Evolutionary conservation across 164 flowering plant genomes (phyloP).

Genomic region (Malania oleifera): DNA sequence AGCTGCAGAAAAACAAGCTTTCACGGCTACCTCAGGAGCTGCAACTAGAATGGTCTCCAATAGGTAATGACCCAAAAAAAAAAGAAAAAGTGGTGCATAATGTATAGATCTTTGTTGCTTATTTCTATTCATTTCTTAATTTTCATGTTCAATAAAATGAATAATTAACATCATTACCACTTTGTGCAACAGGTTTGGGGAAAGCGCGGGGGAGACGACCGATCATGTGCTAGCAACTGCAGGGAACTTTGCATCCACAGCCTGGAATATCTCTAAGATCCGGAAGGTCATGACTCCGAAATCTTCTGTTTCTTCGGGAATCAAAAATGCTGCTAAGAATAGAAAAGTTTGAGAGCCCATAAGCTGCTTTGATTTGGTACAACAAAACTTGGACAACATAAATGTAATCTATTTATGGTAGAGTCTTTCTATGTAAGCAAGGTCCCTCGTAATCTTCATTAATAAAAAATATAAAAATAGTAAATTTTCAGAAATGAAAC

Average conservation of each 20-base stretch:
- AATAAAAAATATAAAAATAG: too few relatives aligned
- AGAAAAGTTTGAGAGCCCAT: constrained; percentile 4
- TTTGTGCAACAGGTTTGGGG: constrained; percentile 52
- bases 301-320: constrained; percentile 37
- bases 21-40: constrained; percentile 61
- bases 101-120: too few relatives aligned
- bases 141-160: neutral
- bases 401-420: too few relatives aligned
- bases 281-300: constrained; percentile 69
- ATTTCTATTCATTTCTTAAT: too few relatives aligned
- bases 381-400: too few relatives aligned
- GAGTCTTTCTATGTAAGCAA: too few relatives aligned
- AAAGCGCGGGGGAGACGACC: constrained; percentile 80
- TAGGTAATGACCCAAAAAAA: constrained; percentile 40
- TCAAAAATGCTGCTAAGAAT: constrained; percentile 35
- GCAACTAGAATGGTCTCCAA: constrained; percentile 52
- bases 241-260: constrained; percentile 64
- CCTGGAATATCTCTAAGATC: constrained; percentile 82
- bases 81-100: too few relatives aligned
- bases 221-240: constrained; percentile 75
- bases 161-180: too few relatives aligned
- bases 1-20: constrained; percentile 76
- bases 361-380: too few relatives aligned
- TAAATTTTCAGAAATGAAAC: too few relatives aligned
- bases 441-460: too few relatives aligned